Conservation (phyloP, 257 asterid species). For the Henckelia pumila region DNA sequence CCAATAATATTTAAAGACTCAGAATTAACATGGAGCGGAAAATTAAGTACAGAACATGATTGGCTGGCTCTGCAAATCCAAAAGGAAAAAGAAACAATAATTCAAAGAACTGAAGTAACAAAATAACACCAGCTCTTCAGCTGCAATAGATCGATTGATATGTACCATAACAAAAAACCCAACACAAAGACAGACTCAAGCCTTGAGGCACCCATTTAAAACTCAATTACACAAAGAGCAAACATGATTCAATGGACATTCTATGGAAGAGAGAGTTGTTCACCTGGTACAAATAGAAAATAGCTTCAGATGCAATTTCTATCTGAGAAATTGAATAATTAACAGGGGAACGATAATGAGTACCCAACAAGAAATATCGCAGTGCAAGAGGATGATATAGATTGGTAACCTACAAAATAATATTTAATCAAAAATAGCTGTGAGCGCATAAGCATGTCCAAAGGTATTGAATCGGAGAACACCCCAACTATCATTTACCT, state of each 20-base stretch:
- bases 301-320: slow-evolving; percentile 71
- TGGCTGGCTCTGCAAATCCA: too few relatives aligned
- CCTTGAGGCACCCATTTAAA: neutral
- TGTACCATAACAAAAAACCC: neutral
- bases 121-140: neutral
- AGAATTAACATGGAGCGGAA: too few relatives aligned
- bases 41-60: neutral
- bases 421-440: neutral
- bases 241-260: neutral
- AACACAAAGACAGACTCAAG: neutral
- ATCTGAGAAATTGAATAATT: slow-evolving; percentile 68
- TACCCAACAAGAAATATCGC: slow-evolving; percentile 76
- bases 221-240: neutral
- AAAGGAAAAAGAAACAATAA: neutral
- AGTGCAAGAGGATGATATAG: slow-evolving; percentile 85
- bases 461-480: neutral
- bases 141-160: neutral
- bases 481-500: slow-evolving; percentile 46
- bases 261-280: slow-evolving; percentile 12
- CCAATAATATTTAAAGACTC: neutral
- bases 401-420: slow-evolving; percentile 55
- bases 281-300: slow-evolving; percentile 80
- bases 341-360: slow-evolving; percentile 84
- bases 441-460: neutral
- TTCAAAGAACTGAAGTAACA: neutral